A percentile compares a stretch with the other conserved stretches of the same genome.
Conservation (phyloP, 352 stramenopile genomes). For the Phytopythium chamaehyphon region DNA sequence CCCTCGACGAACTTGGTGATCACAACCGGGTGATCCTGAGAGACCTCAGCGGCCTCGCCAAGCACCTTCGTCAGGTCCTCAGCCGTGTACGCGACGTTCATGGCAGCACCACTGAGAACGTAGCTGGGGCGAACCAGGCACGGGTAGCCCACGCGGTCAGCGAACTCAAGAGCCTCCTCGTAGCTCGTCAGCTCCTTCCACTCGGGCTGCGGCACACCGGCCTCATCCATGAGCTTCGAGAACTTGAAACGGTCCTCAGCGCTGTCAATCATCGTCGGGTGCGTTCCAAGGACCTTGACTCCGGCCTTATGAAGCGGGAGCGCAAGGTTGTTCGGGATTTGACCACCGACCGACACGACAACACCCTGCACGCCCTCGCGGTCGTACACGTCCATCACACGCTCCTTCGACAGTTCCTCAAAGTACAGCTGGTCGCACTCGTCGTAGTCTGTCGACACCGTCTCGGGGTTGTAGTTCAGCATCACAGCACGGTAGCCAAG, state of each 20-base stretch:
- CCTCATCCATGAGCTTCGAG: slow-evolving; percentile 94
- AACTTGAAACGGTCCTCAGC: slow-evolving; percentile 98
- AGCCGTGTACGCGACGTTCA: slow-evolving; percentile 94
- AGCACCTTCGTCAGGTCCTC: slow-evolving; percentile 81
- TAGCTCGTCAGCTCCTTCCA: slow-evolving; percentile 91
- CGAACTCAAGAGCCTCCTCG: slow-evolving; percentile 86
- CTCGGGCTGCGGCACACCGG: slow-evolving; percentile 93
- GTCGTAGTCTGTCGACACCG: slow-evolving; percentile 99
- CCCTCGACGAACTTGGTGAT: slow-evolving; percentile 98
- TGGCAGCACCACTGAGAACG: slow-evolving; percentile 95
- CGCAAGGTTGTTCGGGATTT: slow-evolving; percentile 99
- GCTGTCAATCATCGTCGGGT: slow-evolving; percentile 93
- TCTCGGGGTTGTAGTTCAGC: slow-evolving; percentile 99
- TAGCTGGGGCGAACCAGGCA: slow-evolving; percentile 96
- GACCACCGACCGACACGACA: slow-evolving; percentile 97
- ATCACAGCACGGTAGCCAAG: slow-evolving; percentile 96
- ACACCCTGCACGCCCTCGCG: slow-evolving; percentile 91
- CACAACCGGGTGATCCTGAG: slow-evolving; percentile 93
- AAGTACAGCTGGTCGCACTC: slow-evolving; percentile 99
- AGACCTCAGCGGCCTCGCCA: slow-evolving; percentile 69
- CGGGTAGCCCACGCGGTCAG: slow-evolving; percentile 90
- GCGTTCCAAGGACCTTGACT: slow-evolving; percentile 95
- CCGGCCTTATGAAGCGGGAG: slow-evolving; percentile 91
- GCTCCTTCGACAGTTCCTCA: slow-evolving; percentile 97
- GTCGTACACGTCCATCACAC: slow-evolving; percentile 98